Evolutionary conservation across 2,329 filamentous ascomycete species (phyloP).

Genomic region (Mycogone perniciosa): DNA sequence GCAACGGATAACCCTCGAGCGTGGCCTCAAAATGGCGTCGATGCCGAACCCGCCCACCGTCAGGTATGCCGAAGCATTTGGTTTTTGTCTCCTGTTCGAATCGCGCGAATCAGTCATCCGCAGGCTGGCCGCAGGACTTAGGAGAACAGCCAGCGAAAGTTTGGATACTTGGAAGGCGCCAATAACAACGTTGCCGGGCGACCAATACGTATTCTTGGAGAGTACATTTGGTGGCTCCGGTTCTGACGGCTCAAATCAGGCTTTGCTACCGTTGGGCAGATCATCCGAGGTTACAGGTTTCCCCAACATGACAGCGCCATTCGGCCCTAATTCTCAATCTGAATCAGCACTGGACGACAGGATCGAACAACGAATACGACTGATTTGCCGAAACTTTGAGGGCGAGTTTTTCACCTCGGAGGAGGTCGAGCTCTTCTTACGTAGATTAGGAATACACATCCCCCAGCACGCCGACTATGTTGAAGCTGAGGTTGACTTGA

Average conservation of each 20-base stretch:
- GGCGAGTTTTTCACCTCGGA: conserved; percentile 72
- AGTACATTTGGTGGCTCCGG: conserved; percentile 4
- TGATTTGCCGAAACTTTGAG: conserved; percentile 55
- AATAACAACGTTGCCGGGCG: conserved; percentile 59
- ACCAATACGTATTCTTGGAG: conserved; percentile 56
- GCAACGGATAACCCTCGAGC: conserved; percentile 59
- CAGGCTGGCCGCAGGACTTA: conserved; percentile 32
- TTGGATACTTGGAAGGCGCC: conserved; percentile 55
- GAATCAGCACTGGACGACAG: conserved; percentile 35
- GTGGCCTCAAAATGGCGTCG: conserved; percentile 51
- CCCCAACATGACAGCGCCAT: conserved; percentile 40
- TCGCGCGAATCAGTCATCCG: conserved; percentile 40
- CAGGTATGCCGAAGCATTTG: conserved; percentile 54
- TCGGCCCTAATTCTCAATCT: conserved; percentile 28
- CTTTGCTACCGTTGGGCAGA: conserved; percentile 15
- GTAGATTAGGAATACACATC: conserved; percentile 55
- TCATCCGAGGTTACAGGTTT: conserved; percentile 21
- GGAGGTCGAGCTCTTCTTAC: conserved; percentile 70
- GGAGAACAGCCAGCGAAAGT: conserved; percentile 30
- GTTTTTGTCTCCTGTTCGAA: conserved; percentile 61
- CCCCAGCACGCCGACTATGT: conserved; percentile 55
- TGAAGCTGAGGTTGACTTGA: conserved; percentile 48
- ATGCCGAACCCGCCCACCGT: conserved; percentile 42
- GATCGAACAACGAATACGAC: conserved; percentile 42
- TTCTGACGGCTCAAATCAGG: conserved; percentile 3